phyloP scores from a whole-genome alignment of 108 stramenopile species.

The Nitzschia sp. region DNA sequence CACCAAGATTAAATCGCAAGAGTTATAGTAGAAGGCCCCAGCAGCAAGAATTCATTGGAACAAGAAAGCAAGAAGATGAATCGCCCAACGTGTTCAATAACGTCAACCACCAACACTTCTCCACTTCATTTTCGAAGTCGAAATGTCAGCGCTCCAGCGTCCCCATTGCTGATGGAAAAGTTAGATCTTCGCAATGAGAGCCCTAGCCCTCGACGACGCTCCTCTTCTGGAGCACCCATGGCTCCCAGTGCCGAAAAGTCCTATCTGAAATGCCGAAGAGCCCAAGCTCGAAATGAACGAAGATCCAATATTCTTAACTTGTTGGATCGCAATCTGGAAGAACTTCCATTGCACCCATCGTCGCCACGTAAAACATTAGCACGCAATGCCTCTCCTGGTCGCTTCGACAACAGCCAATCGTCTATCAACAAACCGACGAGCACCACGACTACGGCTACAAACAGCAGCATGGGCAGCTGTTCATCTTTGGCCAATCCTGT shows the following conservation, averaged over 20 bases:
- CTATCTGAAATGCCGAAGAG: slow-evolving; percentile 14
- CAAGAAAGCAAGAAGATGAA: background rate
- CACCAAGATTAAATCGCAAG: background rate
- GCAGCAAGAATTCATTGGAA: background rate
- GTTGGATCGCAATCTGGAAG: slow-evolving; percentile 5
- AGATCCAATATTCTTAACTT: slow-evolving; percentile 3
- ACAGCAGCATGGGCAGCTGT: background rate
- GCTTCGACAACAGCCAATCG: background rate
- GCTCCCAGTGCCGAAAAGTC: slow-evolving; percentile 12
- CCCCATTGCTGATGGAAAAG: background rate
- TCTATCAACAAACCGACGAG: background rate
- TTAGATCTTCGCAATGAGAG: background rate
- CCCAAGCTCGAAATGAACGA: slow-evolving; percentile 1
- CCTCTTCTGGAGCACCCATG: background rate
- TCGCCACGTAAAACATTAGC: background rate
- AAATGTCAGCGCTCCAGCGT: background rate
- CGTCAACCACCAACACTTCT: background rate
- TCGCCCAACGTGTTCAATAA: background rate
- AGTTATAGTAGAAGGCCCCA: background rate
- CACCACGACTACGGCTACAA: background rate
- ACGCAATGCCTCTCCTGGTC: background rate
- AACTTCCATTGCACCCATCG: background rate
- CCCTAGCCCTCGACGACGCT: background rate
- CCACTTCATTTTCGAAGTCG: background rate
- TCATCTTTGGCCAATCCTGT: too few relatives aligned